Conservation (phyloP, 2,329 filamentous ascomycete species). For the Trichocomaceae sp. region DNA sequence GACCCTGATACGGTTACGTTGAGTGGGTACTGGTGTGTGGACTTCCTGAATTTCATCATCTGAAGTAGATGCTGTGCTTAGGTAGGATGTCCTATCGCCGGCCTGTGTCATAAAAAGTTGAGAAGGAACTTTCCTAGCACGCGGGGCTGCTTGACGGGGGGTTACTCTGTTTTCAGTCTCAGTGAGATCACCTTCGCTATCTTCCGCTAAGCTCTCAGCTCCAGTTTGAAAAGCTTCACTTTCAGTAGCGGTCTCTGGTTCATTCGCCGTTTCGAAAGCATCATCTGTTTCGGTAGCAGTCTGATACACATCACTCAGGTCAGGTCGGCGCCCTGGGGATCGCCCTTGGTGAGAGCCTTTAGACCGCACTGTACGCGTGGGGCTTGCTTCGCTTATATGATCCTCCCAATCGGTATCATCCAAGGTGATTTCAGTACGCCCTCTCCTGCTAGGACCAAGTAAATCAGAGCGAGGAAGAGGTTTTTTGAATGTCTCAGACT, state of each 20-base stretch:
- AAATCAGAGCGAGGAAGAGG: conserved; percentile 58
- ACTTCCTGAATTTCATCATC: conserved; percentile 64
- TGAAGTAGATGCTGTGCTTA: conserved; percentile 85
- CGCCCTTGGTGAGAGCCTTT: conserved; percentile 17
- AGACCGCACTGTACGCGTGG: conserved; percentile 41
- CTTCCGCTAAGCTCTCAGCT: conserved; percentile 62
- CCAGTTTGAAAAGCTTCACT: conserved; percentile 94
- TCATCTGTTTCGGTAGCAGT: conserved; percentile 70
- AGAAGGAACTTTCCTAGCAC: conserved; percentile 33
- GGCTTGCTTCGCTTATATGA: conserved; percentile 55
- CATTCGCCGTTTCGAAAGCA: conserved; percentile 68
- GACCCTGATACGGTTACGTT: conserved; percentile 64
- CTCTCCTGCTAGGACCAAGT: conserved; percentile 67
- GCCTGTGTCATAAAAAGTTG: conserved; percentile 36
- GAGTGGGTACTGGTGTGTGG: conserved; percentile 57
- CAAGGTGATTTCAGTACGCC: conserved; percentile 65
- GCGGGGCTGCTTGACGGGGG: conserved; percentile 26
- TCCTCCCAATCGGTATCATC: conserved; percentile 92
- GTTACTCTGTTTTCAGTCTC: conserved; percentile 65
- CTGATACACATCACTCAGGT: conserved; percentile 65
- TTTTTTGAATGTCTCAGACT: conserved; percentile 68
- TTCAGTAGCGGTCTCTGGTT: conserved; percentile 67
- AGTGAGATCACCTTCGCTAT: conserved; percentile 72
- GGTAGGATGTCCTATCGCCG: conserved; percentile 61
- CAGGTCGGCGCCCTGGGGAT: conserved; percentile 27